Percentiles rank a stretch among this genome's conserved stretches.
phyloP scores from a whole-genome alignment of 2,329 filamentous ascomycete species.

The Daldinia sp. region DNA sequence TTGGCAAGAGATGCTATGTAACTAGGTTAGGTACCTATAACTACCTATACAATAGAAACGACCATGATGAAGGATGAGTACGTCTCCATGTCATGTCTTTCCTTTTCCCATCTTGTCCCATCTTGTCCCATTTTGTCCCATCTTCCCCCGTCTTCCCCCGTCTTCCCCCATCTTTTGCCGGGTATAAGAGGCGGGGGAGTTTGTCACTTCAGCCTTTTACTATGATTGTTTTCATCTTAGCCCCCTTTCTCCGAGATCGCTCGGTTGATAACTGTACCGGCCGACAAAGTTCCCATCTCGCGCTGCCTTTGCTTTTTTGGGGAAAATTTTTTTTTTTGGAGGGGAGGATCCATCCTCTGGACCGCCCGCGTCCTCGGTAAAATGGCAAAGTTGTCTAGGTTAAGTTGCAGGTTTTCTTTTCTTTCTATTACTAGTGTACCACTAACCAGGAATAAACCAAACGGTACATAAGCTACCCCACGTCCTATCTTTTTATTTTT shows the following conservation, averaged over 20 bases:
- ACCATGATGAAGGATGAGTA: background rate
- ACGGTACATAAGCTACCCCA: slow-evolving; percentile 29
- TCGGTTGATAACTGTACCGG: slow-evolving; percentile 21
- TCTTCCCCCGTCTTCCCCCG: slow-evolving; percentile 1
- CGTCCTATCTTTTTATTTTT: too few relatives aligned
- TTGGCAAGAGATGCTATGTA: too few relatives aligned
- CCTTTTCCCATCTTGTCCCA: background rate
- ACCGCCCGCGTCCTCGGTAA: slow-evolving; percentile 22
- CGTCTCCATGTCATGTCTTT: too few relatives aligned
- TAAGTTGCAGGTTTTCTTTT: background rate
- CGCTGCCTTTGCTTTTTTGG: background rate
- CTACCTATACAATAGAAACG: background rate
- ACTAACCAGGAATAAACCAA: slow-evolving; percentile 21
- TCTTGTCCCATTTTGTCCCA: slow-evolving; percentile 17
- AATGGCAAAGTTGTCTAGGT: slow-evolving; percentile 22
- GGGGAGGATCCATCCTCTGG: too few relatives aligned
- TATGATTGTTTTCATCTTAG: slow-evolving; percentile 1
- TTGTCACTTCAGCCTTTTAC: slow-evolving; percentile 18
- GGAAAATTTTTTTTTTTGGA: too few relatives aligned
- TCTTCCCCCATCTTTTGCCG: slow-evolving; percentile 28
- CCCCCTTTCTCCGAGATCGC: slow-evolving; percentile 13
- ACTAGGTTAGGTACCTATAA: too few relatives aligned
- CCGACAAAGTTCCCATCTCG: background rate
- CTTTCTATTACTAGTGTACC: too few relatives aligned
- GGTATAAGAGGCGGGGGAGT: slow-evolving; percentile 17